These are phyloP conservation scores for Papiliotrema fonsecae DNA, from an alignment of 1,284 basidiomycete species.

Conservation along the genomic window DNA sequence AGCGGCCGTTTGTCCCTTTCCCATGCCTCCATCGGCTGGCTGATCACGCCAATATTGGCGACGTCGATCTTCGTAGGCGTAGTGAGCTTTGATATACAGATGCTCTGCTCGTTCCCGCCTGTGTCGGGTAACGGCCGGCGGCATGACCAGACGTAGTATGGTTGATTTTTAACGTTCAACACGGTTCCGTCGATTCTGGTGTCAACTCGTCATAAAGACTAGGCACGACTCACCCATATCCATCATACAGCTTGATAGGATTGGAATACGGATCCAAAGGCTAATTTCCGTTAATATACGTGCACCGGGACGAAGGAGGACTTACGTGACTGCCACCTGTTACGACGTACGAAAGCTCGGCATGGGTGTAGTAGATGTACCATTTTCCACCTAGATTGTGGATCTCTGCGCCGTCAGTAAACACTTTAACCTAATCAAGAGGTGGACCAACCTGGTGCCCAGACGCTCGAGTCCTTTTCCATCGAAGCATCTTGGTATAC, in stretches of 20 bases:
- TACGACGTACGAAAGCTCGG: constrained; percentile 7
- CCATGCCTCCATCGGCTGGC: constrained; percentile 13
- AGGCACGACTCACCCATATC: constrained; percentile 3
- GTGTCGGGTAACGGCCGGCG: background rate
- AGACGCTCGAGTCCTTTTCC: constrained; percentile 5
- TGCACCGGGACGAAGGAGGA: background rate
- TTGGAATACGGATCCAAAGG: constrained; percentile 5
- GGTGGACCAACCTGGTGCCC: constrained; percentile 13
- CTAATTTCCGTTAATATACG: background rate
- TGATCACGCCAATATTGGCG: constrained; percentile 10
- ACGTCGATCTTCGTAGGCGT: constrained; percentile 15
- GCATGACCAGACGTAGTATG: constrained; percentile 20
- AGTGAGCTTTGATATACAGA: constrained; percentile 18
- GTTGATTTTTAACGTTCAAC: background rate
- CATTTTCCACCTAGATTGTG: constrained; percentile 19
- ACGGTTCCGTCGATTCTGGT: constrained; percentile 18
- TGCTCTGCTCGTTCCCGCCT: background rate
- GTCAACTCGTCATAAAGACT: background rate
- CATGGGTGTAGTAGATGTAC: constrained; percentile 18
- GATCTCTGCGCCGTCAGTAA: constrained; percentile 11
- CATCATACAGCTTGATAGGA: constrained; percentile 6
- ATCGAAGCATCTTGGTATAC: constrained; percentile 8
- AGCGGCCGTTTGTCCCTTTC: constrained; percentile 1
- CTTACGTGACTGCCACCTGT: constrained; percentile 7
- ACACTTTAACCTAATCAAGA: background rate